These are phyloP conservation scores for Lepidopterella palustris DNA, from an alignment of 495 filamentous ascomycete genomes.

Conservation along the genomic window DNA sequence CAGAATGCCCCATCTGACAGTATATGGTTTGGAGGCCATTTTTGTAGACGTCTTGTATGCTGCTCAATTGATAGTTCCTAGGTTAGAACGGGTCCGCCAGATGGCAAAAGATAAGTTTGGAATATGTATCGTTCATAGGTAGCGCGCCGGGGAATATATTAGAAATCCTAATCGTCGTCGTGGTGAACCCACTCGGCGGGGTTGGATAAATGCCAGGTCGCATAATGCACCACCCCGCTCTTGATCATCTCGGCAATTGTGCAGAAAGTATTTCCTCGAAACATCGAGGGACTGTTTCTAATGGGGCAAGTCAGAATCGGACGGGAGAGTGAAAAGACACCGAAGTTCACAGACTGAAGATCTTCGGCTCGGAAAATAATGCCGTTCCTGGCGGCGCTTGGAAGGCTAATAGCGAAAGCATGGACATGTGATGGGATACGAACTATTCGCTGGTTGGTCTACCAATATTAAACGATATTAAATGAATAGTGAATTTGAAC, in stretches of 20 bases:
- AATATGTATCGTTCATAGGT: too few relatives aligned
- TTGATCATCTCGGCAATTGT: not conserved
- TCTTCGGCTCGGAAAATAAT: not conserved
- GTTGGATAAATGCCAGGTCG: not conserved
- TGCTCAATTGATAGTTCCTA: not conserved
- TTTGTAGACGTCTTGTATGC: not conserved
- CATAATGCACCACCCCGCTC: not conserved
- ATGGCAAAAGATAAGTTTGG: too few relatives aligned
- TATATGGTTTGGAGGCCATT: constrained; percentile 45
- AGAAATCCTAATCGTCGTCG: not conserved
- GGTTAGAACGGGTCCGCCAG: not conserved
- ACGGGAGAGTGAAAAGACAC: not conserved
- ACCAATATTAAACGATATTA: too few relatives aligned
- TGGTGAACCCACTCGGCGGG: not conserved
- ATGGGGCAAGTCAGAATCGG: not conserved
- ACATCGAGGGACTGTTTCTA: not conserved
- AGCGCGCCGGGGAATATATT: not conserved
- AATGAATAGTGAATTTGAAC: not conserved
- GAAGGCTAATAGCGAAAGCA: not conserved
- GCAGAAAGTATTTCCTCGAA: not conserved
- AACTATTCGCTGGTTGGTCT: too few relatives aligned
- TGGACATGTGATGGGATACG: too few relatives aligned
- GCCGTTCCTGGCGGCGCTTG: not conserved
- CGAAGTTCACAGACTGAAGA: not conserved
- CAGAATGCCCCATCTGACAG: constrained; percentile 73